A percentile compares a stretch with the other conserved stretches of the same genome.
Evolutionary conservation across 2,329 filamentous ascomycete genomes (phyloP).

Genomic region (Colletotrichum spaethianum): DNA sequence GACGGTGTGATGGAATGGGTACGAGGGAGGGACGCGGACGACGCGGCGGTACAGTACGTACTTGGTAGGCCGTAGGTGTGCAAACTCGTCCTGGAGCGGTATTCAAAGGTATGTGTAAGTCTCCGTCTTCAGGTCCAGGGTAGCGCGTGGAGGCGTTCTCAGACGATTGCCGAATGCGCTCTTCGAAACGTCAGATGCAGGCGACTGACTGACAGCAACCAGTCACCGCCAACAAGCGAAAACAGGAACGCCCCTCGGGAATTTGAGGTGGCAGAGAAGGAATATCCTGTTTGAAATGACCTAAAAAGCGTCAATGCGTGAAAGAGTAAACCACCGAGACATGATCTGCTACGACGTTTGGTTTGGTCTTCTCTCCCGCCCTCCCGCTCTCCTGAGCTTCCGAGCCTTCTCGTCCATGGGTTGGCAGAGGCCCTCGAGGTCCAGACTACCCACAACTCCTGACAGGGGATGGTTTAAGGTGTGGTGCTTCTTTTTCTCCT

Average conservation of each 20-base stretch:
- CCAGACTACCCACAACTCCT: constrained; percentile 25
- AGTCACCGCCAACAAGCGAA: constrained; percentile 20
- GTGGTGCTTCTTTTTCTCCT: constrained; percentile 32
- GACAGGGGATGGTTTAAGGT: constrained; percentile 31
- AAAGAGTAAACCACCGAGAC: constrained; percentile 52
- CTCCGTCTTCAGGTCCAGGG: constrained; percentile 22
- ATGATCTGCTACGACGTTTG: constrained; percentile 53
- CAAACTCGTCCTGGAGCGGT: constrained; percentile 15
- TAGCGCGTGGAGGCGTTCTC: constrained; percentile 39
- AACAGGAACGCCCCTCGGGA: constrained; percentile 33
- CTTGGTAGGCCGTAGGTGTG: constrained; percentile 2
- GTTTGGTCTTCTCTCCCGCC: constrained; percentile 14
- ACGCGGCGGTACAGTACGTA: constrained; percentile 8
- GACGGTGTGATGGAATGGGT: constrained; percentile 4
- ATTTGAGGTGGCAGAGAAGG: constrained; percentile 20
- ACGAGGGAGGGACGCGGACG: constrained; percentile 23
- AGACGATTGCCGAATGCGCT: constrained; percentile 41
- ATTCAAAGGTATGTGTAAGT: constrained; percentile 12
- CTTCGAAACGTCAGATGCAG: constrained; percentile 40
- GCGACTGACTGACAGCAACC: constrained; percentile 31
- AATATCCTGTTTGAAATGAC: constrained; percentile 27
- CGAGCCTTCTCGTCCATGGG: neutral
- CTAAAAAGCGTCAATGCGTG: constrained; percentile 38
- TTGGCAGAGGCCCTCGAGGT: constrained; percentile 1
- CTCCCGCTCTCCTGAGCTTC: neutral